Percentiles rank a stretch among this genome's conserved stretches.
These are phyloP conservation scores for Diaporthe sp. DNA, from an alignment of 2,329 filamentous ascomycete genomes.

Conservation along the genomic window DNA sequence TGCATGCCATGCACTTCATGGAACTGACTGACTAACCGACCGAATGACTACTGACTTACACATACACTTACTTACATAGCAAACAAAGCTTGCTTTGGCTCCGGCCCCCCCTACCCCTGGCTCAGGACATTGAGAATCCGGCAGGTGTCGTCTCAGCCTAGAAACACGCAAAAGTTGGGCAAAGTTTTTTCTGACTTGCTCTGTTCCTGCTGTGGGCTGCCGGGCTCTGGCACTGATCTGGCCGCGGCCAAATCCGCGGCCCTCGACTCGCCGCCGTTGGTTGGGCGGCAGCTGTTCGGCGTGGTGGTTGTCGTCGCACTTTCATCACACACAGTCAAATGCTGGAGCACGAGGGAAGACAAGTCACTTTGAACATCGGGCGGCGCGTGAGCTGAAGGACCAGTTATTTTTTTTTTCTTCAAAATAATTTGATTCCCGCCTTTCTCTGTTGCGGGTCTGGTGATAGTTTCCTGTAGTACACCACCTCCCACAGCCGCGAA, in stretches of 20 bases:
- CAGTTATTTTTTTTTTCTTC: neutral
- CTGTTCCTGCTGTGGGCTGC: neutral
- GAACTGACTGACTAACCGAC: neutral
- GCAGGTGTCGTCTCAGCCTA: conserved; percentile 30
- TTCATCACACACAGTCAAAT: neutral
- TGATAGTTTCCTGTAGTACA: neutral
- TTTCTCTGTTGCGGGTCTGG: conserved; percentile 1
- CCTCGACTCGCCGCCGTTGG: neutral
- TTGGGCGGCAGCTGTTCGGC: neutral
- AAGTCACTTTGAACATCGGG: neutral
- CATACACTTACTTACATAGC: neutral
- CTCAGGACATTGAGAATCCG: neutral
- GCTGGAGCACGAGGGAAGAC: neutral
- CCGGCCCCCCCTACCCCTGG: neutral
- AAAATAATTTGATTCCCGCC: conserved; percentile 6
- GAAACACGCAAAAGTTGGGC: conserved; percentile 24
- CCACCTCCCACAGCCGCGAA: neutral
- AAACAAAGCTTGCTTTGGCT: neutral
- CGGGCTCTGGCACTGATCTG: neutral
- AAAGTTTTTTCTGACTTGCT: conserved; percentile 16
- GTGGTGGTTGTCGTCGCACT: neutral
- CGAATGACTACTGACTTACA: neutral
- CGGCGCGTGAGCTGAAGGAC: neutral
- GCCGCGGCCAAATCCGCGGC: neutral
- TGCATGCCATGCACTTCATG: neutral